Evolutionary conservation across 306 rosid species (phyloP).

Genomic region (Cucumis hystrix): DNA sequence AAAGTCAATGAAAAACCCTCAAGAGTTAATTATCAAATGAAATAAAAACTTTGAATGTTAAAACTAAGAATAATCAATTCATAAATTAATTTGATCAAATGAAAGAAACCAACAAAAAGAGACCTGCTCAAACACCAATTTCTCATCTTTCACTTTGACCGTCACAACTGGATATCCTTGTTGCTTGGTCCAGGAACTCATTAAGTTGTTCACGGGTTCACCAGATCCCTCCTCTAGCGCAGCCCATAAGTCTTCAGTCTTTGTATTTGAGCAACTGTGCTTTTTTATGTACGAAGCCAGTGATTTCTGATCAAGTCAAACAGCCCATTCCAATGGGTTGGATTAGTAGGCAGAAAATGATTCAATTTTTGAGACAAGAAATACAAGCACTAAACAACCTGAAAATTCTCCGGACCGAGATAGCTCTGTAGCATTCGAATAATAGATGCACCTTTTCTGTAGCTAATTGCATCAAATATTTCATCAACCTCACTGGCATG

Average conservation of each 20-base stretch:
- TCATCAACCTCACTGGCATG: constrained; percentile 84
- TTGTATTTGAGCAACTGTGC: constrained; percentile 68
- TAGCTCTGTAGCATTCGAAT: constrained; percentile 94
- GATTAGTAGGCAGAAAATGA: not conserved
- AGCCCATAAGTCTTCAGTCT: constrained; percentile 91
- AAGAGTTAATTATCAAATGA: not conserved
- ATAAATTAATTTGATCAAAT: not conserved
- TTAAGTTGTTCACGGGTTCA: constrained; percentile 73
- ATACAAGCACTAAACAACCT: constrained; percentile 35
- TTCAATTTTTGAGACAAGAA: not conserved
- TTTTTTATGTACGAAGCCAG: constrained; percentile 78
- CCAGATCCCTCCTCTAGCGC: constrained; percentile 93
- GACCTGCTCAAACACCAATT: constrained; percentile 84
- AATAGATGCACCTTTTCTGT: constrained; percentile 83
- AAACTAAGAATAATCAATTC: not conserved
- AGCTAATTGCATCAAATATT: constrained; percentile 89
- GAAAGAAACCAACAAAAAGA: constrained; percentile 11
- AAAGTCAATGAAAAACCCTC: not conserved
- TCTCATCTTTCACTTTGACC: constrained; percentile 41
- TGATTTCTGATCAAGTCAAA: constrained; percentile 49
- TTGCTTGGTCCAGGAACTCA: constrained; percentile 94
- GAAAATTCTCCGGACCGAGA: constrained; percentile 84
- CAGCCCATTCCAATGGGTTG: not conserved
- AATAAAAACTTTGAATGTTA: not conserved
- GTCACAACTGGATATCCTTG: constrained; percentile 83